These are phyloP conservation scores for Glycine tomentella DNA, from an alignment of 306 rosid genomes.

Conservation along the genomic window DNA sequence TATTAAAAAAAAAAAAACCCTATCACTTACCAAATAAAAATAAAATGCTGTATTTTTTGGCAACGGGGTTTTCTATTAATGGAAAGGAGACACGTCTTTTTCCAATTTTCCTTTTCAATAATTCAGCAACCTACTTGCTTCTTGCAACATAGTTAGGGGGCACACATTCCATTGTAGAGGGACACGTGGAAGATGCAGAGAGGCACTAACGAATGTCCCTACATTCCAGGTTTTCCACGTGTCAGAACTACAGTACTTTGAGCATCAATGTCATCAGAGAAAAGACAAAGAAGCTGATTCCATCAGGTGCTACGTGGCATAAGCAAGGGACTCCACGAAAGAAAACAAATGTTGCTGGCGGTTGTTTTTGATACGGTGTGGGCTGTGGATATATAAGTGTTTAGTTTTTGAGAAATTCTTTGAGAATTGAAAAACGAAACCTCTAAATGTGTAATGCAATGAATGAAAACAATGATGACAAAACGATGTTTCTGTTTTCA, in stretches of 20 bases:
- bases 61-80: too few relatives aligned
- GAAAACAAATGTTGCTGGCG: background rate
- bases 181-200: too few relatives aligned
- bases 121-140: too few relatives aligned
- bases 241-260: background rate
- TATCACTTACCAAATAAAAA: too few relatives aligned
- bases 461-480: background rate
- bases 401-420: background rate
- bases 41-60: too few relatives aligned
- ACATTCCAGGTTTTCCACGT: background rate
- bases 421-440: background rate
- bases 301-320: background rate
- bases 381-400: background rate
- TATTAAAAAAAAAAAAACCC: too few relatives aligned
- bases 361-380: background rate
- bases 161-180: too few relatives aligned
- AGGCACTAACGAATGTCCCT: too few relatives aligned
- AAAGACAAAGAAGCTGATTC: background rate
- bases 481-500: background rate
- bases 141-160: too few relatives aligned
- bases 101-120: too few relatives aligned
- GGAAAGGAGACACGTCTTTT: too few relatives aligned
- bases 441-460: conserved; percentile 27
- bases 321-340: background rate
- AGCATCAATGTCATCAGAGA: background rate